Evolutionary conservation across 225 moss, liverwort and hornwort species (phyloP).

Genomic region (Thuidium tamariscinum): DNA sequence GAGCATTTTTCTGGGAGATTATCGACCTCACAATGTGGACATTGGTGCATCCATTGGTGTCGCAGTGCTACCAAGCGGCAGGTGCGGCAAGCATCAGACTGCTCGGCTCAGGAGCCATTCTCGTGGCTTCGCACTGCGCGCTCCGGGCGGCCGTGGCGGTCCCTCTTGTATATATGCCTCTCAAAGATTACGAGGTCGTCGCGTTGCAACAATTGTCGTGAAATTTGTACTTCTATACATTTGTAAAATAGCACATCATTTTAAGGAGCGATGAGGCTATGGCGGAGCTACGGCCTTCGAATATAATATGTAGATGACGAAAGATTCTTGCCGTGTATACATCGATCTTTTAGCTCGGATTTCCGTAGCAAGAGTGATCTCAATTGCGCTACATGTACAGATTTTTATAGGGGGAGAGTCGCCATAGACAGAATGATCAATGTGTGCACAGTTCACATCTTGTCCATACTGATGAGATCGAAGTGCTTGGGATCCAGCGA

Average conservation of each 20-base stretch:
- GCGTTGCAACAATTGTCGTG: conserved; percentile 29
- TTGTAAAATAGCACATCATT: neutral
- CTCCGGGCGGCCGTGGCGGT: conserved; percentile 2
- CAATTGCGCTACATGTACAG: conserved; percentile 11
- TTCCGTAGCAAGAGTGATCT: neutral
- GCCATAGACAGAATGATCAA: neutral
- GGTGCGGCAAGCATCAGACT: neutral
- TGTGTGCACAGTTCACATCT: neutral
- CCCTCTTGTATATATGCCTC: conserved; percentile 26
- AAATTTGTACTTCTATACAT: neutral
- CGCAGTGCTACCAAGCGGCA: conserved; percentile 19
- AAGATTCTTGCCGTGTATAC: neutral
- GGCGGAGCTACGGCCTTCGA: neutral
- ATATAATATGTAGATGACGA: neutral
- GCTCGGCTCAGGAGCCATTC: conserved; percentile 6
- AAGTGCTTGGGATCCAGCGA: neutral
- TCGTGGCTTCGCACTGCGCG: conserved; percentile 10
- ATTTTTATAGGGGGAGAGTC: neutral
- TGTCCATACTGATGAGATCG: neutral
- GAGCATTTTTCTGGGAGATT: neutral
- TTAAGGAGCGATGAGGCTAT: neutral
- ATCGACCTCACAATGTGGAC: conserved; percentile 15
- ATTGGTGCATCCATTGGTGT: conserved; percentile 17
- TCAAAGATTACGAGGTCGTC: conserved; percentile 32
- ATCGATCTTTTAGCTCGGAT: neutral